A percentile compares a stretch with the other conserved stretches of the same genome.
These are phyloP conservation scores for Tremella fuciformis DNA, from an alignment of 768 basidiomycete species.

Conservation along the genomic window DNA sequence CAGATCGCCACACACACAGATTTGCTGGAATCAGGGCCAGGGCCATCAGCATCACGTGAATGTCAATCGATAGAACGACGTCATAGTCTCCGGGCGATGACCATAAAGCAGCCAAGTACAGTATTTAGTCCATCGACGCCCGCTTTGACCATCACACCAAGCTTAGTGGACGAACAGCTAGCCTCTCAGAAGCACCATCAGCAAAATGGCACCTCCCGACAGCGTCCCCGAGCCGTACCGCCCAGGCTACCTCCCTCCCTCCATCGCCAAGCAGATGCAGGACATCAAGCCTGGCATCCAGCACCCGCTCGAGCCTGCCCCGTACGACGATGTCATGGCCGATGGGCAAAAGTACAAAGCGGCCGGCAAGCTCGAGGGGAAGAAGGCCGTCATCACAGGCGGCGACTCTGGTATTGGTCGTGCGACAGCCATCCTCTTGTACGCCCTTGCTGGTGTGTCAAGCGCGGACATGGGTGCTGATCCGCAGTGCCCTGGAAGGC, in stretches of 20 bases:
- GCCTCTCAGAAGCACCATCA: too few relatives aligned
- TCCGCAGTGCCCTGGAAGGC: slow-evolving; percentile 45
- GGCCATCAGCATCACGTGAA: too few relatives aligned
- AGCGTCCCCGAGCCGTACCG: slow-evolving; percentile 48
- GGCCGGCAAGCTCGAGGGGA: slow-evolving; percentile 57
- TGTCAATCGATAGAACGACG: too few relatives aligned
- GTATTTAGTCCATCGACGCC: too few relatives aligned
- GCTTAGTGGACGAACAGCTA: too few relatives aligned
- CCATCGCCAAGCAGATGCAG: slow-evolving; percentile 47
- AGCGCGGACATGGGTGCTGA: slow-evolving; percentile 6
- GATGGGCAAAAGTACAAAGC: slow-evolving; percentile 57
- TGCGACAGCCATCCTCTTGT: slow-evolving; percentile 53
- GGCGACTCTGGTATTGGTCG: slow-evolving; percentile 59
- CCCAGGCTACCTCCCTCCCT: slow-evolving; percentile 44
- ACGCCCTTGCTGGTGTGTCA: slow-evolving; percentile 12
- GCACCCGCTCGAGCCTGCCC: slow-evolving; percentile 38
- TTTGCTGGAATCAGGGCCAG: too few relatives aligned
- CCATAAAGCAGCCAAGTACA: too few relatives aligned
- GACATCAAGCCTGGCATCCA: slow-evolving; percentile 46
- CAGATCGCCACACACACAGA: too few relatives aligned
- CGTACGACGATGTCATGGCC: slow-evolving; percentile 54
- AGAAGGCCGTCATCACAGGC: slow-evolving; percentile 57
- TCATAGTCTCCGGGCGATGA: too few relatives aligned
- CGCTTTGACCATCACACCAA: too few relatives aligned
- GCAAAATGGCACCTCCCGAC: slow-evolving; percentile 37